phyloP scores from a whole-genome alignment of 805 yeast species.

The Ogataea corticis region DNA sequence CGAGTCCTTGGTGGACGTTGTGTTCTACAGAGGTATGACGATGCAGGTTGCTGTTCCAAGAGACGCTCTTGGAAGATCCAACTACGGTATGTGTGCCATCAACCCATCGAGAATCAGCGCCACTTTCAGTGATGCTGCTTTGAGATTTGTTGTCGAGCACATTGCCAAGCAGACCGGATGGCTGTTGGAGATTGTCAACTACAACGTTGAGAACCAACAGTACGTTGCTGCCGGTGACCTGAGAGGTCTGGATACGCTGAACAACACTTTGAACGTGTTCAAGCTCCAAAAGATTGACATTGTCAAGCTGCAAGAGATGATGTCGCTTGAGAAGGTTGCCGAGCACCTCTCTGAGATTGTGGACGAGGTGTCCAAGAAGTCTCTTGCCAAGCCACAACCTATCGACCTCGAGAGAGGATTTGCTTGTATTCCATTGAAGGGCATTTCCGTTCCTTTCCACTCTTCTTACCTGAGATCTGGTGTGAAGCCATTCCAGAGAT shows the following conservation, averaged over 20 bases:
- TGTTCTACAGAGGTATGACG: conserved; percentile 99
- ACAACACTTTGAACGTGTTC: conserved; percentile 90
- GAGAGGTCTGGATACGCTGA: conserved; percentile 89
- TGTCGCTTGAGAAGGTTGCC: conserved; percentile 85
- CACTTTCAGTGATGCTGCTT: conserved; percentile 89
- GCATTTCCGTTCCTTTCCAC: conserved; percentile 99
- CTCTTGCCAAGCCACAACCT: conserved; percentile 91
- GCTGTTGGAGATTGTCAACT: conserved; percentile 97
- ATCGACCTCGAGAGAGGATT: conserved; percentile 96
- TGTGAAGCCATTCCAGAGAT: conserved; percentile 98
- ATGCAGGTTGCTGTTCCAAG: conserved; percentile 99
- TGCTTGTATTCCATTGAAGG: conserved; percentile 97
- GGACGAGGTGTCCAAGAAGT: conserved; percentile 77
- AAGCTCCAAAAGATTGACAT: conserved; percentile 94
- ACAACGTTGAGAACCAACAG: conserved; percentile 97
- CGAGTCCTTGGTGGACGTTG: conserved; percentile 95
- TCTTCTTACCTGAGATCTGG: conserved; percentile 98
- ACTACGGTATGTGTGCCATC: conserved; percentile 98
- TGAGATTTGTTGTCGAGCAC: conserved; percentile 90
- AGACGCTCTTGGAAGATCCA: conserved; percentile 91
- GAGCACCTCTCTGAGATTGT: conserved; percentile 87
- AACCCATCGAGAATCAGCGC: conserved; percentile 92
- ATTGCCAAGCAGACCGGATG: conserved; percentile 82
- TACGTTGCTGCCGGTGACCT: conserved; percentile 99
- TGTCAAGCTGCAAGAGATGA: conserved; percentile 76